Evolutionary conservation across 345 rosid species (phyloP), one percentile per base, ranked within the genome.

Genomic region (Streptanthus diversifolius): DNA sequence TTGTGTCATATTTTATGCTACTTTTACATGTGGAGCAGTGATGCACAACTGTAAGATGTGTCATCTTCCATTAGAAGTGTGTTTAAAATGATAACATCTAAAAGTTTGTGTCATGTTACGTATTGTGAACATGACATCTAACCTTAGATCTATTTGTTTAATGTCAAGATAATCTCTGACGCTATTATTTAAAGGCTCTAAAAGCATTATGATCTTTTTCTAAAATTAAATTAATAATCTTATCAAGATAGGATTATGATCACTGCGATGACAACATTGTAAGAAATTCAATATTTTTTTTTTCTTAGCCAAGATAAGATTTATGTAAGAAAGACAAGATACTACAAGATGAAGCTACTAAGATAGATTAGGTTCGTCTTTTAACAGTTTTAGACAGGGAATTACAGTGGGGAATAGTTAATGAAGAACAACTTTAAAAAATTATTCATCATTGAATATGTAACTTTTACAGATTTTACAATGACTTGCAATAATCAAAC

Each of bases 351-450:
- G 25, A 57, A 57, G 63, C 27, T 32, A 33, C 5, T 55, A 30
- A 55, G 39, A 29, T 66, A 24, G 37, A 66, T 35, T 54, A 27
- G 12, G 61, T 39, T 37, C 8, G 4, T 35, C 39, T 24, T 24
- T 13, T 37, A 39, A 10, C 11, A 24, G 8, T 6, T 51, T 15
- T 15, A 24, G 27, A 25, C 18, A 7, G 4, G 8, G 27, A 51
- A 52, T 17, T 39, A 22, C 18, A 29, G 5, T 2, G 32, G 7
- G 8, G 47, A 30, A 13, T 22, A 43, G 17, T 44, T 17, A 60
- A 60, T 61, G 68, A 61, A 39, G 75, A 71, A 49, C 68, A 71
- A 61, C 54, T 21, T 8, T 9, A 18, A 21, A 24, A 19, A 27
- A 40, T 68, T 41, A 61, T 43, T 69, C 73, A 55, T 56, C 14